Conservation (phyloP, 2,329 filamentous ascomycete genomes). For the Trichophyton verrucosum region DNA sequence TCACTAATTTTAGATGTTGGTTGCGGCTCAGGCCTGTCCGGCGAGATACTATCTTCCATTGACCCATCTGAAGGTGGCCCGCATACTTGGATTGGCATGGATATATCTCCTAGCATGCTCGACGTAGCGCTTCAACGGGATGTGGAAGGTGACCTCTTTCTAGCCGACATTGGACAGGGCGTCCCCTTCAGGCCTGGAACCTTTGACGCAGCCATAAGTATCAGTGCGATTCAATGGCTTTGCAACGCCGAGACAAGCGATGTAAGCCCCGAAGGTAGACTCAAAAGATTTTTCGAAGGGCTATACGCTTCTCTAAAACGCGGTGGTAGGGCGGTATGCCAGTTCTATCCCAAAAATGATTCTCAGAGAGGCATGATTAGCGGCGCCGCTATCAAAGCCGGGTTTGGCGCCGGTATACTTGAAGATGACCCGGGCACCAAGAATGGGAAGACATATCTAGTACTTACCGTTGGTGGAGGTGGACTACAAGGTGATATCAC, state of each 20-base stretch:
- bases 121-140: constrained; percentile 84
- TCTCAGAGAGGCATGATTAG: constrained; percentile 86
- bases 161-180: constrained; percentile 91
- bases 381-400: constrained; percentile 77
- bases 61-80: constrained; percentile 61
- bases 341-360: constrained; percentile 97
- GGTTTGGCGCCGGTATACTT: constrained; percentile 86
- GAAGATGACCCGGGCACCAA: constrained; percentile 96
- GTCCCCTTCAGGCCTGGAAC: constrained; percentile 83
- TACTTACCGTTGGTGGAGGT: constrained; percentile 75
- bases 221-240: constrained; percentile 95
- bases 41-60: constrained; percentile 76
- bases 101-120: constrained; percentile 92
- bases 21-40: constrained; percentile 86
- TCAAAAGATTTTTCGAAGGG: constrained; percentile 83
- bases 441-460: constrained; percentile 90
- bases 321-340: constrained; percentile 82
- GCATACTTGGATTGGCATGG: constrained; percentile 95
- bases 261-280: constrained; percentile 62
- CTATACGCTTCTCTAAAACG: constrained; percentile 73
- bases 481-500: constrained; percentile 63
- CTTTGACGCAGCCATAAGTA: constrained; percentile 91
- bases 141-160: constrained; percentile 82
- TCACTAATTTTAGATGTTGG: constrained; percentile 93
- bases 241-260: constrained; percentile 89